Evolutionary conservation across 2,329 filamentous ascomycete species (phyloP), one percentile per base, ranked within the genome.

Genomic region (Tetracladium maxilliforme): DNA sequence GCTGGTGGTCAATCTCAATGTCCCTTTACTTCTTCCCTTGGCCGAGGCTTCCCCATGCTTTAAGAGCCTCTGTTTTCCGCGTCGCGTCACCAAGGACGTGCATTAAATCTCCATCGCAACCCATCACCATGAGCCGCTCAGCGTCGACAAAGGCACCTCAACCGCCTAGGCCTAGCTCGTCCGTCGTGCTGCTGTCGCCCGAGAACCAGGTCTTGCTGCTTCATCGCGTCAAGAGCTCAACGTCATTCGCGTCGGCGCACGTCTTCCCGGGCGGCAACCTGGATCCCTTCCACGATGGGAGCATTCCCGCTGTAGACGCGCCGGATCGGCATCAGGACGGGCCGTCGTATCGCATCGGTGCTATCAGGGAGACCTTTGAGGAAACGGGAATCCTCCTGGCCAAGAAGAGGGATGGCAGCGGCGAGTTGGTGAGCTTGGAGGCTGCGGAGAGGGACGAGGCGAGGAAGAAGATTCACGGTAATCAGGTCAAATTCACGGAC

Each of bases 231-330:
- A 65, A 75, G 35, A 83, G 77, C 2, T 90, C 82, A 1, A 71
- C 69, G 2, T 78, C 84, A 4, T 95, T 94, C 43, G 70, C 87
- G 4, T 87, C 82, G 0, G 90, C 87, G 0, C 84, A 95, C 44
- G 90, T 98, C 32, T 98, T 98, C 38, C 87, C 90, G 0, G 90
- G 90, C 17, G 90, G 90, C 6, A 84, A 84, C 40, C 62, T 93
- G 13, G 77, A 83, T 9, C 49, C 67, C 1, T 66, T 67, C 12
- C 82, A 93, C 40, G 87, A 95, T 38, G 84, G 80, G 4, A 36
- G 36, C 0, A 47, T 69, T 2, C 60, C 64, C 0, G 34, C 33
- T 1, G 38, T 44, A 0, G 59, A 60, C 10, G 57, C 69, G 15
- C 48, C 56, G 0, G 54, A 50, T 7, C 56, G 75, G 9, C 84